Conservation (phyloP, 2,329 filamentous ascomycete genomes). For the Penicillium decumbens region DNA sequence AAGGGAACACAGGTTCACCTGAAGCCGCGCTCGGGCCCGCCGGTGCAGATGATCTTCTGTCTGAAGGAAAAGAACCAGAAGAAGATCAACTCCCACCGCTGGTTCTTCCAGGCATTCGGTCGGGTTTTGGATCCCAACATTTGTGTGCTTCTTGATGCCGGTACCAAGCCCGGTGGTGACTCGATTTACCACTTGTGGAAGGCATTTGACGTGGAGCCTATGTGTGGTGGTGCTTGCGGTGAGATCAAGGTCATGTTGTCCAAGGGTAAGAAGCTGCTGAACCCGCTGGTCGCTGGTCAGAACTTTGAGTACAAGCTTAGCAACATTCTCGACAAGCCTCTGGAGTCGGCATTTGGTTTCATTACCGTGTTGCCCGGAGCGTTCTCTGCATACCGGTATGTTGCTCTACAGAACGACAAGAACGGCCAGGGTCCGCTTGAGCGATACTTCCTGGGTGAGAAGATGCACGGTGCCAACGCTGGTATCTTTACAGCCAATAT, state of each 20-base stretch:
- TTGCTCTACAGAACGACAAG: slow-evolving; percentile 95
- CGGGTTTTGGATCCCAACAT: slow-evolving; percentile 90
- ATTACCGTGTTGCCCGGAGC: slow-evolving; percentile 95
- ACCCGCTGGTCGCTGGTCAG: slow-evolving; percentile 89
- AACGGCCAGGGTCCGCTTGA: slow-evolving; percentile 86
- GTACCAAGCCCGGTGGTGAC: slow-evolving; percentile 87
- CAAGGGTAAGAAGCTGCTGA: slow-evolving; percentile 79
- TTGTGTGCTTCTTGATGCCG: slow-evolving; percentile 91
- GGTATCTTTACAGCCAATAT: slow-evolving; percentile 94
- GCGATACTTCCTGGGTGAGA: slow-evolving; percentile 96
- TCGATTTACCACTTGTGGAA: slow-evolving; percentile 99
- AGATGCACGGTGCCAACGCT: slow-evolving; percentile 85
- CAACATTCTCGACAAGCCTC: slow-evolving; percentile 95
- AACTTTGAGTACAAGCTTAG: slow-evolving; percentile 99
- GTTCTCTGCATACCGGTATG: slow-evolving; percentile 95
- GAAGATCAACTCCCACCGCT: slow-evolving; percentile 99
- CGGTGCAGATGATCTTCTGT: slow-evolving; percentile 95
- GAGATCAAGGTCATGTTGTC: slow-evolving; percentile 98
- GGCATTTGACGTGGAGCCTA: slow-evolving; percentile 93
- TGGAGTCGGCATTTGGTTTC: slow-evolving; percentile 96
- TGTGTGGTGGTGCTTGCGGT: slow-evolving; percentile 94
- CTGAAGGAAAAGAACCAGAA: slow-evolving; percentile 99
- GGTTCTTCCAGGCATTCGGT: slow-evolving; percentile 98
- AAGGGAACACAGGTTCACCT: slow-evolving; percentile 85
- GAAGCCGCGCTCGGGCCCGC: slow-evolving; percentile 74